Conservation (phyloP, 768 basidiomycete genomes). For the Auricularia heimuer region DNA sequence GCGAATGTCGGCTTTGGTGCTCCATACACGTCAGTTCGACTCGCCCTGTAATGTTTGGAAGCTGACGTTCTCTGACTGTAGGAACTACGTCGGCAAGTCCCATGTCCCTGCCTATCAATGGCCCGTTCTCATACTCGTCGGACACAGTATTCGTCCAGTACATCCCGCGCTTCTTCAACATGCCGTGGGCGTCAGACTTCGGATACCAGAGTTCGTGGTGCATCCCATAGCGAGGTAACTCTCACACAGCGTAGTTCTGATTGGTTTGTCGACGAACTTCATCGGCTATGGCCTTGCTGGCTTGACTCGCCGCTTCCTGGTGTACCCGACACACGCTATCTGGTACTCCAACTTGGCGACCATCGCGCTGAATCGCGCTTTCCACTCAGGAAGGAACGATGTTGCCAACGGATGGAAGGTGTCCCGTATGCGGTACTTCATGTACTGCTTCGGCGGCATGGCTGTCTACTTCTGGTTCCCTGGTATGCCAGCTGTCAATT, state of each 20-base stretch:
- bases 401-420: constrained; percentile 15
- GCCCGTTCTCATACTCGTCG: no score
- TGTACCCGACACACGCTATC: constrained; percentile 15
- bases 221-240: constrained; percentile 4
- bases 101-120: no score
- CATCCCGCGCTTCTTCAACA: constrained; percentile 18
- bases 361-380: constrained; percentile 15
- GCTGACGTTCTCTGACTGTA: no score
- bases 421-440: constrained; percentile 11
- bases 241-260: constrained; percentile 6
- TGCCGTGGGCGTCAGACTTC: constrained; percentile 18
- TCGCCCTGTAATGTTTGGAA: no score
- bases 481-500: not conserved
- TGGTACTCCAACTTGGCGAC: constrained; percentile 20
- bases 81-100: constrained; percentile 11
- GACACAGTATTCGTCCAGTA: constrained; percentile 11
- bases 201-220: constrained; percentile 10
- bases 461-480: constrained; percentile 23
- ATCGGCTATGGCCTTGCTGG: constrained; percentile 17
- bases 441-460: constrained; percentile 11
- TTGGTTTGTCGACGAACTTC: constrained; percentile 12
- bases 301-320: constrained; percentile 15
- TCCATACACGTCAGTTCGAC: constrained; percentile 13
- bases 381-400: constrained; percentile 17
- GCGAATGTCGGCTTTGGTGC: constrained; percentile 19